These are phyloP conservation scores for Dothistroma septosporum DNA, from an alignment of 2,329 filamentous ascomycete species.

Conservation along the genomic window DNA sequence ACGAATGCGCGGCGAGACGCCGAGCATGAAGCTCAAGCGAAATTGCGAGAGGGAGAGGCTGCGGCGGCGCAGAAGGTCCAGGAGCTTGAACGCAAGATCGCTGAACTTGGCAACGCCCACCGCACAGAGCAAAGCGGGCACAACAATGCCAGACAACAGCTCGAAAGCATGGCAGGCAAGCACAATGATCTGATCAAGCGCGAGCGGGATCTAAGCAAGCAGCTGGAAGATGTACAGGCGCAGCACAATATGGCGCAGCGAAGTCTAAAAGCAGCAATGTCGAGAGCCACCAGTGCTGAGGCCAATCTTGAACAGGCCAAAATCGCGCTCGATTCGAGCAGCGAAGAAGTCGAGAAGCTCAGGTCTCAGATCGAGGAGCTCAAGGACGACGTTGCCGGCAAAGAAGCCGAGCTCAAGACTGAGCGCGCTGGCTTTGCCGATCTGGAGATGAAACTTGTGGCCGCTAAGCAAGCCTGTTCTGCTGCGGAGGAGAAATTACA, in stretches of 20 bases:
- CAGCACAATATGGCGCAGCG: slow-evolving; percentile 17
- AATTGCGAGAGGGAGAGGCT: slow-evolving; percentile 26
- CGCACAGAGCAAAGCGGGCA: slow-evolving; percentile 29
- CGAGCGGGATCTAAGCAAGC: slow-evolving; percentile 23
- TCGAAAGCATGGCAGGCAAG: slow-evolving; percentile 30
- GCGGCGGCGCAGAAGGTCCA: slow-evolving; percentile 26
- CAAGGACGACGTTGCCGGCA: slow-evolving; percentile 27
- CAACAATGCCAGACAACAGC: slow-evolving; percentile 30
- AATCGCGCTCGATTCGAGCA: slow-evolving; percentile 40
- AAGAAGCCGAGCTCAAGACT: slow-evolving; percentile 31
- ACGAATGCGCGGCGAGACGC: slow-evolving; percentile 26
- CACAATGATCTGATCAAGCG: slow-evolving; percentile 27
- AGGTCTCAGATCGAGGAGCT: slow-evolving; percentile 25
- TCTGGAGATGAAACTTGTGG: slow-evolving; percentile 31
- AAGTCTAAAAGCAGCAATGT: slow-evolving; percentile 16
- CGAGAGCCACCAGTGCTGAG: slow-evolving; percentile 15
- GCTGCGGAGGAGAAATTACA: slow-evolving; percentile 12
- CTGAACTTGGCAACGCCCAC: slow-evolving; percentile 31
- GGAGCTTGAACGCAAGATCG: slow-evolving; percentile 28
- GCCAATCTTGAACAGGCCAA: slow-evolving; percentile 24
- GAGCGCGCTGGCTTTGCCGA: slow-evolving; percentile 31
- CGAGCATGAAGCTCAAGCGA: slow-evolving; percentile 27
- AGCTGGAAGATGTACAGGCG: slow-evolving; percentile 25
- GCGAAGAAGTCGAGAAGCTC: slow-evolving; percentile 31
- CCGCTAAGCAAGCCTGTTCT: slow-evolving; percentile 20